Evolutionary conservation across 768 basidiomycete genomes (phyloP), one percentile per base, ranked within the genome.

Genomic region (Pleurotus platypus): DNA sequence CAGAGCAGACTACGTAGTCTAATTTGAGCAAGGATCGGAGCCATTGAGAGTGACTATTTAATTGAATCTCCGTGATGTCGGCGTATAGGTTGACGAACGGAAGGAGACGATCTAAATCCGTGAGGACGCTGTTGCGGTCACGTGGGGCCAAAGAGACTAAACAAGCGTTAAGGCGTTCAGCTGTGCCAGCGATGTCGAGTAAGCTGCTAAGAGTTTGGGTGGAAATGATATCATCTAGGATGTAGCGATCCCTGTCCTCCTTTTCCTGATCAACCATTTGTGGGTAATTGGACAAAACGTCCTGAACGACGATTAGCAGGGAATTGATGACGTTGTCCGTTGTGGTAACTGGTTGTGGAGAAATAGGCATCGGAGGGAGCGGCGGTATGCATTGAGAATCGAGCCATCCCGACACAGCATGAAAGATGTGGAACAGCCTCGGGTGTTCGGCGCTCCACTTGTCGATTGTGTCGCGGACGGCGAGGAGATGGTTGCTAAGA

Each of bases 21-120:
- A 98, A 76, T 71, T 98, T 98, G 80, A 95, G 89, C 15, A 92
- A 69, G 11, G 90, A 73, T 66, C 87, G 84, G 15, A 84, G 84
- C 86, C 90, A 93, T 42, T 78, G 73, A 20, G 76, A 74, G 51
- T 85, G 82, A 9, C 72, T 69, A 2, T 69, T 61, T n/a, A 96
- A 69, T 53, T 90, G 82, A 40, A 78, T 77, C 27, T 78, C 71
- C 20, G 79, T 80, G 12, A 93, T 75, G 16, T 73, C 63, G 7
- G 81, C 62, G 68, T 92, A 94, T 20, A 72, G 70, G 2, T 82
- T 71, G 20, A 96, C 67, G 82, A 97, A 97, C 0, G 95, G 93
- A 7, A 87, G 61, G n/a, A 86, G 60, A 61, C 81, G 73, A 64
- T 70, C 72, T 45, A 85, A 59, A 48, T 66, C 66, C 26, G 58